Percentiles rank a stretch among this genome's conserved stretches.
Conservation (phyloP, 805 yeast species). For the Torulaspora microellipsoides region DNA sequence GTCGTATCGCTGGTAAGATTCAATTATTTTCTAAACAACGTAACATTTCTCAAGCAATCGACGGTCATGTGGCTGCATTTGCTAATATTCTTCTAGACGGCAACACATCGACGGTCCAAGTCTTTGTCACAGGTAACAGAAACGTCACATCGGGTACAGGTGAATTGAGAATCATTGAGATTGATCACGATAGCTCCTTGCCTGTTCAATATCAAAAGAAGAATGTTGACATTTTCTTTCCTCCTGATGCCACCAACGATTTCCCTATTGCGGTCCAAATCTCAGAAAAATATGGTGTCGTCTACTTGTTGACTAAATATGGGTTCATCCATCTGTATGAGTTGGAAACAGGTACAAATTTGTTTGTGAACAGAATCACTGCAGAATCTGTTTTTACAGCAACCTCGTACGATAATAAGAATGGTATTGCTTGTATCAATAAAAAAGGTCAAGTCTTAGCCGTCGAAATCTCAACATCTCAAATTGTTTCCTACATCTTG, state of each 20-base stretch:
- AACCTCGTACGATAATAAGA: slow-evolving; percentile 58
- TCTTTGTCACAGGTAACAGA: slow-evolving; percentile 90
- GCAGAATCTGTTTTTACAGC: slow-evolving; percentile 95
- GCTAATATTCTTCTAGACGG: slow-evolving; percentile 72
- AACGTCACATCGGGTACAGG: slow-evolving; percentile 71
- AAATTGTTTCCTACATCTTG: slow-evolving; percentile 84
- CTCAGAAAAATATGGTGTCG: slow-evolving; percentile 78
- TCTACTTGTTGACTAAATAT: slow-evolving; percentile 86
- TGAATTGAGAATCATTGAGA: slow-evolving; percentile 87
- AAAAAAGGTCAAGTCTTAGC: slow-evolving; percentile 93
- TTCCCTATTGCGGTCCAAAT: slow-evolving; percentile 93
- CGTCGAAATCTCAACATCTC: slow-evolving; percentile 80
- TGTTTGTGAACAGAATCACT: slow-evolving; percentile 93
- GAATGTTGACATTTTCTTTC: slow-evolving; percentile 89
- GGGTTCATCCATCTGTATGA: slow-evolving; percentile 97
- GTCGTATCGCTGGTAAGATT: slow-evolving; percentile 92
- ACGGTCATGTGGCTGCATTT: slow-evolving; percentile 94
- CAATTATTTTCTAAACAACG: slow-evolving; percentile 86
- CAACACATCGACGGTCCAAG: slow-evolving; percentile 67
- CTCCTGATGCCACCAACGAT: slow-evolving; percentile 92
- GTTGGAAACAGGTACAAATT: slow-evolving; percentile 83
- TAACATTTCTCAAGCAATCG: slow-evolving; percentile 92
- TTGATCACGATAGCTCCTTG: slow-evolving; percentile 82
- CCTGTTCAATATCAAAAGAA: slow-evolving; percentile 80
- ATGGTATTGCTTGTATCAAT: slow-evolving; percentile 91